Percentiles rank a stretch among this genome's conserved stretches.
These are phyloP conservation scores for Ensete ventricosum DNA, from an alignment of 176 grass and related monocot species.

Conservation along the genomic window DNA sequence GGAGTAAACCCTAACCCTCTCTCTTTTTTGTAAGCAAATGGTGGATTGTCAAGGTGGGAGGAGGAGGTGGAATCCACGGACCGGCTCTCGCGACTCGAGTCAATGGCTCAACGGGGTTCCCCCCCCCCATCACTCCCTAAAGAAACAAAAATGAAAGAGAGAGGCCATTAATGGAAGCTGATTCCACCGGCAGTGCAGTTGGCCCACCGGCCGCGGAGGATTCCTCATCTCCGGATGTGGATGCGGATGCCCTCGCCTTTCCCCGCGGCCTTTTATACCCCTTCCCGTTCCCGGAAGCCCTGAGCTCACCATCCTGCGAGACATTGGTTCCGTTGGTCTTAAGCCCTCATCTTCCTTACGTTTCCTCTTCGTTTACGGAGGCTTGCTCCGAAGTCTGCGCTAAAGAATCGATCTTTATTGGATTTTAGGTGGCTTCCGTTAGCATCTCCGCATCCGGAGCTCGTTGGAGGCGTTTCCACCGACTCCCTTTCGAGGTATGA, in stretches of 20 bases:
- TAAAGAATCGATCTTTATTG: background rate
- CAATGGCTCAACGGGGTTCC: background rate
- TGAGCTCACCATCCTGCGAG: background rate
- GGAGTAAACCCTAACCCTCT: background rate
- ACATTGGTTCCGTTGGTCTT: background rate
- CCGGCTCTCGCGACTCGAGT: background rate
- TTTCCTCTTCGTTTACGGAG: background rate
- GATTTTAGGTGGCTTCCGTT: background rate
- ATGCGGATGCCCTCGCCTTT: background rate
- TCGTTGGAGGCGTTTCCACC: background rate
- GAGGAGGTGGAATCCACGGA: slow-evolving; percentile 1
- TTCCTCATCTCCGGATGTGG: background rate
- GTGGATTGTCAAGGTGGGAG: background rate
- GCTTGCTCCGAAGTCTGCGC: background rate
- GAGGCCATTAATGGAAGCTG: slow-evolving; percentile 1
- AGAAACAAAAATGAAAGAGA: background rate
- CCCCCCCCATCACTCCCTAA: background rate
- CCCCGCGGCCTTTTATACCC: background rate
- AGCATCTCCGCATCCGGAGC: background rate
- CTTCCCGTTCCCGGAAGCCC: background rate
- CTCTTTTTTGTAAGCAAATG: background rate
- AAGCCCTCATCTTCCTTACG: background rate
- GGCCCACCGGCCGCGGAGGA: background rate
- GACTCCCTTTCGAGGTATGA: background rate
- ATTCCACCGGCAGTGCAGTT: background rate